phyloP scores from a whole-genome alignment of 495 filamentous ascomycete species.

The Aspergillus sclerotiicarbonarius region DNA sequence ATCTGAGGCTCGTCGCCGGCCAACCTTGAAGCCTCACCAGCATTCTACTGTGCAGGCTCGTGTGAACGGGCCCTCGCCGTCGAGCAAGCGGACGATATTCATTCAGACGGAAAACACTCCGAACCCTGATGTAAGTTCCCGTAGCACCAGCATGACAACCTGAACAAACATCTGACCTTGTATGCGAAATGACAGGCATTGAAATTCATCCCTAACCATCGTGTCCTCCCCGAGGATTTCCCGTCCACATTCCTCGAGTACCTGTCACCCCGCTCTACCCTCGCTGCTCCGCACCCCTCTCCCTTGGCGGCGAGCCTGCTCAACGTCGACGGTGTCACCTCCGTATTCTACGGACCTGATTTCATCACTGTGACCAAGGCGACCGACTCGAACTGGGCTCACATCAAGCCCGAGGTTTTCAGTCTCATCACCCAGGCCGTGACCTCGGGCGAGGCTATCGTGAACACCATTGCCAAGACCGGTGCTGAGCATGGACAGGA shows the following conservation, averaged over 20 bases:
- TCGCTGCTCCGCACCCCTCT: constrained; percentile 88
- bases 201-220: constrained; percentile 90
- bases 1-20: constrained; percentile 46
- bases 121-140: constrained; percentile 69
- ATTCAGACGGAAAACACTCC: constrained; percentile 96
- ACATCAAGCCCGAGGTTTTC: constrained; percentile 94
- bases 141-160: background rate
- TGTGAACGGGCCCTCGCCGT: constrained; percentile 35
- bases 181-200: constrained; percentile 51
- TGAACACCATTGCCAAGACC: constrained; percentile 65
- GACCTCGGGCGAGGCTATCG: constrained; percentile 76
- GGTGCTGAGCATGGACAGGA: constrained; percentile 51
- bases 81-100: constrained; percentile 76
- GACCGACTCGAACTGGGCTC: constrained; percentile 83
- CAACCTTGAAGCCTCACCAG: constrained; percentile 47
- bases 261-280: constrained; percentile 78
- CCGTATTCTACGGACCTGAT: constrained; percentile 92
- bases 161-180: background rate
- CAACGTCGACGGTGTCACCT: constrained; percentile 85
- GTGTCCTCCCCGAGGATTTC: constrained; percentile 70
- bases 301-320: constrained; percentile 85
- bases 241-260: constrained; percentile 84
- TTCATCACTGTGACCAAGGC: constrained; percentile 97
- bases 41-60: constrained; percentile 33
- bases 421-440: constrained; percentile 89